phyloP scores from a whole-genome alignment of 139 green algal genomes.

The Tetratostichococcus sp. region DNA sequence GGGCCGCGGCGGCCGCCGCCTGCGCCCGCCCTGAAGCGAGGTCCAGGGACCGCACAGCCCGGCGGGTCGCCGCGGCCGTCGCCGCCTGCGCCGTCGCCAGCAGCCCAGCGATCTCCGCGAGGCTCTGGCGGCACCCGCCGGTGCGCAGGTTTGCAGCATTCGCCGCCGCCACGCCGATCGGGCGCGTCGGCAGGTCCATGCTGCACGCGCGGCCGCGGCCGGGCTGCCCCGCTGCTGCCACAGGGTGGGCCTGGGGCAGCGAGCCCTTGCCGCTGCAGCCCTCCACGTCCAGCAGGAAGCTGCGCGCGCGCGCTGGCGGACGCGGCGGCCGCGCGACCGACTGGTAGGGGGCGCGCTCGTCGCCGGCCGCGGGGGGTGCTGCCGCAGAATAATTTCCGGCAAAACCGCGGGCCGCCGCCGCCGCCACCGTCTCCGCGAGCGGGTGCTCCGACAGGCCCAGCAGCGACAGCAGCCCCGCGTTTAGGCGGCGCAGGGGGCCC shows the following conservation, averaged over 20 bases:
- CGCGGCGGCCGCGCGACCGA: too few relatives aligned
- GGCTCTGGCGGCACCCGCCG: not conserved
- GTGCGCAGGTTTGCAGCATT: not conserved
- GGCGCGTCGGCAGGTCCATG: not conserved
- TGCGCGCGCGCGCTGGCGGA: too few relatives aligned
- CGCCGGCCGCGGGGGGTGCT: too few relatives aligned
- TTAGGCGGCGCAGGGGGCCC: slow-evolving; percentile 4
- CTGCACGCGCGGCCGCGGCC: not conserved
- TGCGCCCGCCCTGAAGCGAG: not conserved
- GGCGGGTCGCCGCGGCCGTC: not conserved
- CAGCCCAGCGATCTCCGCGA: not conserved
- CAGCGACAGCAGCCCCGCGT: not conserved
- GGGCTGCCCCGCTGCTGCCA: not conserved
- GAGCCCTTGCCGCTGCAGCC: too few relatives aligned
- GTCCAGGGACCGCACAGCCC: not conserved
- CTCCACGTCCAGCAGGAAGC: too few relatives aligned
- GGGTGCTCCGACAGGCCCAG: not conserved
- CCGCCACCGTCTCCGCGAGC: too few relatives aligned
- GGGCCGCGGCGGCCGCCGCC: too few relatives aligned
- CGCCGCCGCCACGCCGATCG: not conserved
- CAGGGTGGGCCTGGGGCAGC: too few relatives aligned
- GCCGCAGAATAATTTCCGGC: too few relatives aligned
- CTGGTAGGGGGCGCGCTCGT: too few relatives aligned
- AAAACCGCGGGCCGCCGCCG: too few relatives aligned
- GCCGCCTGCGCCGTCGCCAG: not conserved